Base-by-base conservation (phyloP, 805 yeast genomes). In the Ogataea degrootiae region DNA sequence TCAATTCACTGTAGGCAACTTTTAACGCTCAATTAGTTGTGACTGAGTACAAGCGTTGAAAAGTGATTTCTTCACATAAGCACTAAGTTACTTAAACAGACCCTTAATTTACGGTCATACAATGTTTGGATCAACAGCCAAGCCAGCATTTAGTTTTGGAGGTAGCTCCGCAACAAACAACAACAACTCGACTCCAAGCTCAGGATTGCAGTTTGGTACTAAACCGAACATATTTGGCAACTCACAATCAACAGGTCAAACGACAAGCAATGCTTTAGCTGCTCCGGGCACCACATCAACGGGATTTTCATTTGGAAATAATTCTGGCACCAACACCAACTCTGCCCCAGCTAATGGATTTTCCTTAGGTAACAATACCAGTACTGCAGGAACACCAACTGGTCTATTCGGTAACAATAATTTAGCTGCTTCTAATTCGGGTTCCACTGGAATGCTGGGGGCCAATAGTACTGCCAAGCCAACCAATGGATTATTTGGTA, bases 311-410 rank as follows among this genome's bases (percentile, higher is more conserved):
- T 49, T 58, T 44, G 54, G 54, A 33, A 42, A 37, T 12, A 41
- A 37, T 36, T n/a, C 22, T 34, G 39, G 43, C 38, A 42, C 17
- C 43, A 47, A 41, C 43, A 46, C 41, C 42, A 48, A 37, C 42
- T 36, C 16, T 15, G 15, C 48, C 33, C 35, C 35, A 40, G 7
- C 40, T 42, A 17, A 41, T 21, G 39, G 39, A 19, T 29, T 41
- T 4, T 34, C 23, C 16, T 23, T 38, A 23, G 23, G 23, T 39
- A 26, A 22, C 6, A 45, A 36, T 35, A 21, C 36, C 6, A 5
- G 26, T 11, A 26, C 36, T 23, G 19, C 38, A 36, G 22, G 29
- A 19, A 9, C 84, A 58, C 80, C 83, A 1, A 83, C 84, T 55
- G 80, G 68, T n/a, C 79, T 62, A 21, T 51, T 16, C 41, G 42